Evolutionary conservation across 257 asterid species (phyloP), one percentile per base, ranked within the genome.

Genomic region (Jacaranda mimosifolia): DNA sequence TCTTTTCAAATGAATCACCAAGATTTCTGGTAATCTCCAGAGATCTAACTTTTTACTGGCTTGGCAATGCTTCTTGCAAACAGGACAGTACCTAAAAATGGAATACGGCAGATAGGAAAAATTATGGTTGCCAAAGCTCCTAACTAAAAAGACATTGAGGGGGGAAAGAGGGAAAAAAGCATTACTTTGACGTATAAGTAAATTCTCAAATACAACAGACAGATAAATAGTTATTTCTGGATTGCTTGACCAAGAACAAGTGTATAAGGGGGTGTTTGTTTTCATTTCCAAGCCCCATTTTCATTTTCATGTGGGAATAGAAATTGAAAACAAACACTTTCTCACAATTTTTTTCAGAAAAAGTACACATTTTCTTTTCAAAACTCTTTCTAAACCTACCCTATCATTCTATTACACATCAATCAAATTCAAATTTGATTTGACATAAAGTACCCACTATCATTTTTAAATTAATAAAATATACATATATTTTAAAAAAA

Each of bases 1-100:
- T 83, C 98, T 89, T 85, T 94, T 94, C 85, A 94, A 80, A 86
- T 94, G 98, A 81, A 94, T 90, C 79, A 94, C 96, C 88, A 92
- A 86, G 75, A 94, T 83, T 86, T 94, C 94, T 9, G 97, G 96
- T 81, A 94, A 81, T 86, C 98, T 88, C 98, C 98, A 94, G 77
- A 94, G 94, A 81, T 94, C 97, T 55, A 94, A 86, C 81, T 92
- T 94, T 68, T 92, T 94, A 72, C 87, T 89, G 35, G 98, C 98
- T 90, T 94, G 98, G 80, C 95, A 89, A 80, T 91, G 97, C 74
- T 89, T 82, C 90, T 90, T 91, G 84, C 98, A 94, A 68, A 70
- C 89, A 56, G 97, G 98, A 76, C 97, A 91, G 75, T 86, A 92
- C 97, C 98, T 92, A 71, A 77, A 73, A 77, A 10, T 67, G 17